Conservation (phyloP, 768 basidiomycete species). For the Pleurotus giganteus region DNA sequence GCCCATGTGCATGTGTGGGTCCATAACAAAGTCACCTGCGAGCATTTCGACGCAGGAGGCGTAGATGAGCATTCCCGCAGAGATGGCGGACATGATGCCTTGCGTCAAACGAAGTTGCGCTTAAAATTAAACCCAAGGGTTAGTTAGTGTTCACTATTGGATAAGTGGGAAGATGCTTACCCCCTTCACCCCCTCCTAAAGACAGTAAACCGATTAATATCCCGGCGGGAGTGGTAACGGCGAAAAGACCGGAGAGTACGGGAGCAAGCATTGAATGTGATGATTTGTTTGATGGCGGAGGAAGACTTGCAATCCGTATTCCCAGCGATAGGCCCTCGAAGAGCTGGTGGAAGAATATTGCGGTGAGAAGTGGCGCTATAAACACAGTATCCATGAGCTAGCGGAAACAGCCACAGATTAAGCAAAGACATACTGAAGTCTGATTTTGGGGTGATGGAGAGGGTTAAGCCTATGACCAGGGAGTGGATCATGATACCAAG, state of each 20-base stretch:
- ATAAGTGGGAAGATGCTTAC: constrained; percentile 18
- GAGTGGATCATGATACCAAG: constrained; percentile 85
- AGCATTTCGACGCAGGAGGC: constrained; percentile 86
- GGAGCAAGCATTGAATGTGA: constrained; percentile 36
- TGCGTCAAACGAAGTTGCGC: constrained; percentile 55
- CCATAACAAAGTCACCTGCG: constrained; percentile 67
- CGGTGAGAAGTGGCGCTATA: constrained; percentile 68
- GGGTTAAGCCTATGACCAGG: constrained; percentile 74
- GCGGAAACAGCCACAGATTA: neutral
- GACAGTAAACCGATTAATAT: constrained; percentile 57
- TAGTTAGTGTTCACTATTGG: too few relatives aligned
- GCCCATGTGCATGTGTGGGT: constrained; percentile 53
- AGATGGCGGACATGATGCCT: constrained; percentile 79
- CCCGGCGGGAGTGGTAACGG: constrained; percentile 70
- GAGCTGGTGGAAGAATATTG: constrained; percentile 79
- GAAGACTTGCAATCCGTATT: constrained; percentile 72
- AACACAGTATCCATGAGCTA: neutral
- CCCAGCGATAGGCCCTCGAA: constrained; percentile 85
- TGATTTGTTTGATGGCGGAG: constrained; percentile 27
- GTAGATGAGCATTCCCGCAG: constrained; percentile 82
- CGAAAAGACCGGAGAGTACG: constrained; percentile 60
- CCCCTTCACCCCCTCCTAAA: constrained; percentile 34
- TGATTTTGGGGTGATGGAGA: constrained; percentile 61
- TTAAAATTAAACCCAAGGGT: constrained; percentile 16
- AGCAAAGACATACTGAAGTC: constrained; percentile 62